Percentiles rank a stretch among this genome's conserved stretches.
These are phyloP conservation scores for Metschnikowia continentalis DNA, from an alignment of 805 yeast genomes.

Conservation along the genomic window DNA sequence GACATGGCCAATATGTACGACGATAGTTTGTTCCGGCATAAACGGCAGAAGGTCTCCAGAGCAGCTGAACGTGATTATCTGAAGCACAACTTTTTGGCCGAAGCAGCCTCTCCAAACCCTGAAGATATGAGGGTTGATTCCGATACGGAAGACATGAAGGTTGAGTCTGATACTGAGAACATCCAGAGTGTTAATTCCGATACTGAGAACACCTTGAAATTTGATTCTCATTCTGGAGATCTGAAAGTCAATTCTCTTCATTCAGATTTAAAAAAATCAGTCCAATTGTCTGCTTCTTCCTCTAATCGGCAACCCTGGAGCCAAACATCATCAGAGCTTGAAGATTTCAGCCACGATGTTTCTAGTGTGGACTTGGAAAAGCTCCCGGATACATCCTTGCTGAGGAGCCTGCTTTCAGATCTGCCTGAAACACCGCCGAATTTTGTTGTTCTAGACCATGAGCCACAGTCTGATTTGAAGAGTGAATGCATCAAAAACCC, in stretches of 20 bases:
- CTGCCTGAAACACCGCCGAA: background rate
- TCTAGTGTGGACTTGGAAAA: slow-evolving; percentile 7
- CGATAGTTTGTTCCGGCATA: slow-evolving; percentile 27
- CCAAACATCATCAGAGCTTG: slow-evolving; percentile 19
- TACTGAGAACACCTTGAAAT: too few species aligned
- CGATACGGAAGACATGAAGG: background rate
- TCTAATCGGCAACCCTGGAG: slow-evolving; percentile 2
- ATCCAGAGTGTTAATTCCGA: background rate
- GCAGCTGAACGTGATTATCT: background rate
- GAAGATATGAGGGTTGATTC: too few species aligned
- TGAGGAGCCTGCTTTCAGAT: background rate
- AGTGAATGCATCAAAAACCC: slow-evolving; percentile 13
- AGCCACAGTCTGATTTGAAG: slow-evolving; percentile 8
- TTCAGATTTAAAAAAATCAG: background rate
- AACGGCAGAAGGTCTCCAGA: slow-evolving; percentile 5
- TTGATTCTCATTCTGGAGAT: too few species aligned
- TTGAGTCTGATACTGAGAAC: background rate
- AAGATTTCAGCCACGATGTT: slow-evolving; percentile 19
- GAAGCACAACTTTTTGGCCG: background rate
- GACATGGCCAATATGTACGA: slow-evolving; percentile 16
- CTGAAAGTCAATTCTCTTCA: too few species aligned
- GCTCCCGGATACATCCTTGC: background rate
- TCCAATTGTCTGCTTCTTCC: background rate
- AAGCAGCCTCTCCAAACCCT: too few species aligned
- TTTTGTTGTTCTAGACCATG: slow-evolving; percentile 9